phyloP scores from a whole-genome alignment of 345 rosid genomes.

The Erucastrum elatum region DNA sequence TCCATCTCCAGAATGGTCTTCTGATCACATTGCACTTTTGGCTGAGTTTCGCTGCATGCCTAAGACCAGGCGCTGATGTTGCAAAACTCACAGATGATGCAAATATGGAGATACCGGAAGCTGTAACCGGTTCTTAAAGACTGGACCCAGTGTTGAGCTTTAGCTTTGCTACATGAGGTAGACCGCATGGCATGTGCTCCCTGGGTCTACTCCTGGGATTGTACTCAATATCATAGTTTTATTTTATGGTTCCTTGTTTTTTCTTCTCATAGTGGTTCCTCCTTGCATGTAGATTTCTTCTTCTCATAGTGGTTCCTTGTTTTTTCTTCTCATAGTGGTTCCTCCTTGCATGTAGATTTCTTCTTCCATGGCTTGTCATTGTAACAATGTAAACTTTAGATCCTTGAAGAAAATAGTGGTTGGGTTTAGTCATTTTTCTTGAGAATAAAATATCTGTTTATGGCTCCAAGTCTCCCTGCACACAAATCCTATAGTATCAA shows the following conservation, averaged over 20 bases:
- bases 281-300: slow-evolving; percentile 26
- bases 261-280: slow-evolving; percentile 20
- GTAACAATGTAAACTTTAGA: slow-evolving; percentile 27
- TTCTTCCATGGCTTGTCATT: slow-evolving; percentile 29
- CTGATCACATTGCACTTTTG: slow-evolving; percentile 93
- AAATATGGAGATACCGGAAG: slow-evolving; percentile 10
- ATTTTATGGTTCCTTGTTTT: slow-evolving; percentile 7
- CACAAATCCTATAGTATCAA: neutral
- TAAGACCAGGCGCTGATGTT: slow-evolving; percentile 79
- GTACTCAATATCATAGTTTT: slow-evolving; percentile 40
- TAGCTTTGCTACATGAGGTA: neutral
- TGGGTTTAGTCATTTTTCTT: slow-evolving; percentile 1
- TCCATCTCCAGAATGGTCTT: slow-evolving; percentile 99
- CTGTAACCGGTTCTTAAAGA: slow-evolving; percentile 16
- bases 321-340: slow-evolving; percentile 19
- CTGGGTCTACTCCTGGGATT: too few species aligned
- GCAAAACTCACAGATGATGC: slow-evolving; percentile 29
- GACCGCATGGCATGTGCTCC: too few species aligned
- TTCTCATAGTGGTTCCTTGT: slow-evolving; percentile 15
- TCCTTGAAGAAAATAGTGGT: slow-evolving; percentile 27
- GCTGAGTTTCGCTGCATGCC: slow-evolving; percentile 96
- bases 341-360: slow-evolving; percentile 23
- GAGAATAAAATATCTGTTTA: neutral
- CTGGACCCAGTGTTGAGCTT: slow-evolving; percentile 11
- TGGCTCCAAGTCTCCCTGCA: neutral